Evolutionary conservation across 2,329 filamentous ascomycete species (phyloP).

Genomic region (Alternaria consortialis): DNA sequence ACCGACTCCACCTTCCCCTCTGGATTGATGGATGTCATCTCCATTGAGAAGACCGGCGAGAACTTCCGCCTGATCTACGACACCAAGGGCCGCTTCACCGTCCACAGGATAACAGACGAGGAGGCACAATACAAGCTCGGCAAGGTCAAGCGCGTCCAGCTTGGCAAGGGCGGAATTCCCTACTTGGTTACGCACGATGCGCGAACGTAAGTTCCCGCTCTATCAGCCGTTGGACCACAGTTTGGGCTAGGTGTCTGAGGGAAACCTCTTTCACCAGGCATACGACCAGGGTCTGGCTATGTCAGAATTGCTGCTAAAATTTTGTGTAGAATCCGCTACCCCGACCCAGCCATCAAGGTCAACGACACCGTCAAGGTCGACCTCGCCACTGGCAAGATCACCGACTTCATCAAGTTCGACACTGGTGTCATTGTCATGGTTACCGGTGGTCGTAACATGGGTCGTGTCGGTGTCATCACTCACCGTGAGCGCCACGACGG

Average conservation of each 20-base stretch:
- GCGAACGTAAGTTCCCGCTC: conserved; percentile 99
- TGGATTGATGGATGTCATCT: conserved; percentile 99
- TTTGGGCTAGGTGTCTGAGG: conserved; percentile 51
- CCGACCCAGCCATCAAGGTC: conserved; percentile 97
- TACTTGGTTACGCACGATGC: conserved; percentile 99
- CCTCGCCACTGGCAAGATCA: conserved; percentile 95
- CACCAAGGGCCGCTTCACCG: conserved; percentile 99
- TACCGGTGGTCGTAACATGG: conserved; percentile 99
- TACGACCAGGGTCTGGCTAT: conserved; percentile 97
- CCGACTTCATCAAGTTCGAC: conserved; percentile 98
- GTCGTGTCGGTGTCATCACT: conserved; percentile 99
- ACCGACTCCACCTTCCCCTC: conserved; percentile 97
- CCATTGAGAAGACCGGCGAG: conserved; percentile 99
- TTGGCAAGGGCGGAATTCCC: conserved; percentile 99
- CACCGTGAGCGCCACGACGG: conserved; percentile 99
- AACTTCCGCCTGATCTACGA: conserved; percentile 99
- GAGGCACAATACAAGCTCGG: conserved; percentile 99
- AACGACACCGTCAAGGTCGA: conserved; percentile 99
- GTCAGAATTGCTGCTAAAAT: conserved; percentile 53
- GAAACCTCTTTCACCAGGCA: conserved; percentile 78
- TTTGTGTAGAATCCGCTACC: conserved; percentile 90
- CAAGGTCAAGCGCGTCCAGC: conserved; percentile 99
- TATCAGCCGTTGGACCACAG: conserved; percentile 95
- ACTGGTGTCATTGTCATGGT: conserved; percentile 98
- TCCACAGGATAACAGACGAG: conserved; percentile 98